These are phyloP conservation scores for Sclerotinia sclerotiorum DNA, from an alignment of 2,329 filamentous ascomycete species.

Conservation along the genomic window DNA sequence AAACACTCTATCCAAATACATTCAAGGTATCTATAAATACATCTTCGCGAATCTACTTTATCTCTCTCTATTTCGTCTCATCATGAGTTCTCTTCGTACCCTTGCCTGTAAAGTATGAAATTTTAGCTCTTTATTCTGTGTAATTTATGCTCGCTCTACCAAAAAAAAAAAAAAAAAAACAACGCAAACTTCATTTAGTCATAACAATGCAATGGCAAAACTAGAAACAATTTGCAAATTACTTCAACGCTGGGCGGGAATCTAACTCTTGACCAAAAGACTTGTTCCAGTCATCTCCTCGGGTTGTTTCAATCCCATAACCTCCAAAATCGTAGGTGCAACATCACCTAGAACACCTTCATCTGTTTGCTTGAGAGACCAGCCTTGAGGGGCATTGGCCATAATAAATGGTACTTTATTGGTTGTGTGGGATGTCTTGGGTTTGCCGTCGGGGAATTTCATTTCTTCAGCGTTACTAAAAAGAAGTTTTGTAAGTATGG, in stretches of 20 bases:
- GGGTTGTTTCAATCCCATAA: constrained; percentile 88
- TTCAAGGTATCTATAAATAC: constrained; percentile 9
- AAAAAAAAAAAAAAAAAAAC: constrained; percentile 11
- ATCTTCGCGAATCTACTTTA: not conserved
- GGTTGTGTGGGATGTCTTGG: constrained; percentile 96
- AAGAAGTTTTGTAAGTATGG: constrained; percentile 32
- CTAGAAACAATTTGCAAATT: constrained; percentile 6
- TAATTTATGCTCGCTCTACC: constrained; percentile 11
- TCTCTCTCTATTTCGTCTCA: constrained; percentile 26
- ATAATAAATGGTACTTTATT: constrained; percentile 99
- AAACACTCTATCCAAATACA: not conserved
- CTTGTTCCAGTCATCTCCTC: constrained; percentile 88
- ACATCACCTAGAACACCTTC: constrained; percentile 91
- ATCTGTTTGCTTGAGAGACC: constrained; percentile 71
- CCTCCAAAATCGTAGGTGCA: constrained; percentile 85
- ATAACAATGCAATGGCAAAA: constrained; percentile 21
- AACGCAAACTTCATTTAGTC: constrained; percentile 3
- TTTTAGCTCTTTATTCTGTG: constrained; percentile 29
- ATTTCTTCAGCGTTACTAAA: constrained; percentile 89
- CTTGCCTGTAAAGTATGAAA: constrained; percentile 26
- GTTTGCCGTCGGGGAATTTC: constrained; percentile 92
- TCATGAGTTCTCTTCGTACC: constrained; percentile 39
- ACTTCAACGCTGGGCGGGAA: constrained; percentile 24
- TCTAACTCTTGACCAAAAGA: constrained; percentile 70
- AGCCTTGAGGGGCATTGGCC: constrained; percentile 91